Conservation (phyloP, 129 eudicot species). For the Artemisia argyi region DNA sequence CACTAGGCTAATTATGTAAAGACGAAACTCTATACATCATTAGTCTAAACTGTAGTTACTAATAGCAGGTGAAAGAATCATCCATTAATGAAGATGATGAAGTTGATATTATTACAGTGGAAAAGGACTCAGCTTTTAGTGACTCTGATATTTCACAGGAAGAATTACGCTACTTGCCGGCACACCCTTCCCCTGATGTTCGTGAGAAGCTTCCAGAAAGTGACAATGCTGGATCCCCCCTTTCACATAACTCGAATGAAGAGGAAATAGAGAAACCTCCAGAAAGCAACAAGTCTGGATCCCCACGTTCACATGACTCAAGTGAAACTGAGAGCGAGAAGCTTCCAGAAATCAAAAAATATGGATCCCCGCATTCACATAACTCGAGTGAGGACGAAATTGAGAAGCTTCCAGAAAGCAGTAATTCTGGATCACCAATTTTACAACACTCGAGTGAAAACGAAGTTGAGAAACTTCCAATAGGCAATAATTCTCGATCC, state of each 20-base stretch:
- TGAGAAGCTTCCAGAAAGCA: no score
- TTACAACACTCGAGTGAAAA: conserved; percentile 42
- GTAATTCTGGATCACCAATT: no score
- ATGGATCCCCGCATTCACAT: conserved; percentile 53
- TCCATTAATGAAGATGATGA: conserved; percentile 75
- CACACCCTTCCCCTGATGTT: conserved; percentile 66
- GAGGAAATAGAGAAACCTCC: background rate
- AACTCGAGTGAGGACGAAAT: conserved; percentile 6
- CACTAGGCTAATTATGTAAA: conserved; percentile 2
- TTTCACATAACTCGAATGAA: conserved; percentile 34
- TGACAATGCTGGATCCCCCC: conserved; percentile 42
- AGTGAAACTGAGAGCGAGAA: conserved; percentile 62
- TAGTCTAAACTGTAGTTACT: conserved; percentile 29
- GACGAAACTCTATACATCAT: no score
- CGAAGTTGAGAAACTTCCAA: conserved; percentile 22
- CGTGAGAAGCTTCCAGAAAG: conserved; percentile 1
- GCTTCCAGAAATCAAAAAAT: no score
- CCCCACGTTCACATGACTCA: conserved; percentile 58
- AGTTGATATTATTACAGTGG: conserved; percentile 66
- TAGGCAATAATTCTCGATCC: conserved; percentile 26
- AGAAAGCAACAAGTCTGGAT: conserved; percentile 18
- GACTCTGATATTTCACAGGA: conserved; percentile 85
- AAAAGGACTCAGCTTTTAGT: conserved; percentile 70
- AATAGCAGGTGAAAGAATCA: conserved; percentile 46
- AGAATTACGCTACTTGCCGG: conserved; percentile 75